Evolutionary conservation across 1,284 basidiomycete species (phyloP), one percentile per base, ranked within the genome.

Genomic region (Melampsora larici-populina): DNA sequence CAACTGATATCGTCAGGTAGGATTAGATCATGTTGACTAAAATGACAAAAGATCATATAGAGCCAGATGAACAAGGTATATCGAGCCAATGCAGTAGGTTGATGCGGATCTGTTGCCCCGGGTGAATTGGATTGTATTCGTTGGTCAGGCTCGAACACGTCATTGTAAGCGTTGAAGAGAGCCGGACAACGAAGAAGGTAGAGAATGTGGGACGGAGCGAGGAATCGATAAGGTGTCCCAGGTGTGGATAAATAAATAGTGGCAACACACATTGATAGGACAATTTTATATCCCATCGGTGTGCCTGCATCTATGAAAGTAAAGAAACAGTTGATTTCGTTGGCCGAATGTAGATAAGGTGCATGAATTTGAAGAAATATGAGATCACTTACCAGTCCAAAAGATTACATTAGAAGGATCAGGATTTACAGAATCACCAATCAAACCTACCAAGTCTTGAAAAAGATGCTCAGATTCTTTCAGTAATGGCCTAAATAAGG

Each of bases 11-110:
- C 63, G 18, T 29, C 29, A 64, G 63, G 63, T 7, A 64, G 63
- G 21, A 64, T 64, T 13, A 64, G 63, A 64, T 64, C 29, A 64
- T 8, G 29, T 36, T 29, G 36, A 11, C 29, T 33, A 33, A 64
- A 64, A 36, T 64, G 63, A n/a, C 63, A 64, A 33, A 64, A 64
- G 9, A 64, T 64, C 29, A 64, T 29, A 31, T 64, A 64, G 31
- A 64, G 63, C 63, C 63, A 64, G 33, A 64, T 29, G 18, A 31
- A 64, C 8, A 64, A 40, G 7, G 33, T 64, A 36, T 64, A 64
- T 31, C 63, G 63, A 36, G 18, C 33, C 29, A 64, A 64, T 6
- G 63, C 63, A n/a, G 29, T 40, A n/a, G 33, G 29, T 36, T 64
- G n/a, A 15, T 64, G 13, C 9, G 55, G 55, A 29, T 36, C 29